Base-by-base conservation (phyloP, 441 rosid genomes). In the Pelargonium australe region DNA sequence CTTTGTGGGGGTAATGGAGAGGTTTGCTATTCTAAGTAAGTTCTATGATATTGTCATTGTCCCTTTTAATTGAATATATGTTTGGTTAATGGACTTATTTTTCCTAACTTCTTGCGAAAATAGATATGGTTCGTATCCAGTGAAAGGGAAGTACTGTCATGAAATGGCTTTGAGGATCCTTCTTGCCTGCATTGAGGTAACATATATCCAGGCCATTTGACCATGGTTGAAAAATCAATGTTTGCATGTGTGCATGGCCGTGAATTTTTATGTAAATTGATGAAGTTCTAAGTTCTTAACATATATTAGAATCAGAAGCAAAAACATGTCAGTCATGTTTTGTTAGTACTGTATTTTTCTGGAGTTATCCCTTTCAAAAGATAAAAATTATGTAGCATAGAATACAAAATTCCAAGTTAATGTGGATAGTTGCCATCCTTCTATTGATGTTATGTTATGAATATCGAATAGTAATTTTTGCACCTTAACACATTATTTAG, bases 21-120 rank as follows among this genome's bases (percentile, higher is more conserved):
- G 86, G 99, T 87, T 80, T 95, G 98, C 91, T 95, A 90, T 84
- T 90, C 99, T 83, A 95, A 95, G 99, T 95, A 89, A 87, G 98
- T 76, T 74, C 49, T 62, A 66, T 64, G 7, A 63, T 23, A 45
- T 70, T 72, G 19, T 61, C 40, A 45, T 70, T 72, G 19, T 61
- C 40, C 71, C 49, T 73, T 64, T 67, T 68, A 41, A 49, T 63
- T 69, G 25, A 70, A 64, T 13, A 28, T 5, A 8, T 44, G 3
- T 23, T 13, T 64, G 28, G n/a, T 70, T 64, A 37, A 20, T 72
- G 76, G 51, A 68, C 75, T 73, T 65, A 60, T 70, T 31, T 58
- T 69, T 51, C 71, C 69, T 64, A 47, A 40, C 9, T 73, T 34
- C 69, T 63, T 75, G 11, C 73, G 64, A 44, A 69, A 53, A 76